These are phyloP conservation scores for Eucalyptus tenuipes DNA, from an alignment of 345 rosid species.

Conservation along the genomic window DNA sequence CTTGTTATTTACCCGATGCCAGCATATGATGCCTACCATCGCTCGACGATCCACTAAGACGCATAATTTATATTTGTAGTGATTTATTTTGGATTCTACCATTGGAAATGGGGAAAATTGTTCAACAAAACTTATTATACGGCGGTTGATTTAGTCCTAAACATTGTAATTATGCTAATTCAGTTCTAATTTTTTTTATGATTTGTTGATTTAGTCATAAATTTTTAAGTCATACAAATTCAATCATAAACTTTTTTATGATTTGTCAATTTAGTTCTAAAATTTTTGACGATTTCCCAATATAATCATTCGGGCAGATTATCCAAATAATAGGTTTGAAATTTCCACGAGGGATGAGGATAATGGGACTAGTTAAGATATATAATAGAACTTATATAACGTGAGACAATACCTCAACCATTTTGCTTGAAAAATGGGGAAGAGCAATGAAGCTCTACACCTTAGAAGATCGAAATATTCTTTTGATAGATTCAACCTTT, in stretches of 20 bases:
- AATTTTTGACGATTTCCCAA: too few relatives aligned
- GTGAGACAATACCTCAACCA: not conserved
- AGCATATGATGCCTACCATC: not conserved
- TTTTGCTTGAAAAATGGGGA: not conserved
- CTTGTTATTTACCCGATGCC: too few relatives aligned
- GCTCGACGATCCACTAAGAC: not conserved
- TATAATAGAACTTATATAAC: not conserved
- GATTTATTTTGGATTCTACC: not conserved
- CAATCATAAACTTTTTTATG: fast-evolving
- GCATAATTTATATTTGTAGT: too few relatives aligned
- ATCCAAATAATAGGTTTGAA: too few relatives aligned
- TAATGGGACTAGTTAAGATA: not conserved
- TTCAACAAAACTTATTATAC: not conserved
- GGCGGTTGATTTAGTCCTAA: fast-evolving
- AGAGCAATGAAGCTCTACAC: not conserved
- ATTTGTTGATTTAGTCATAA: too few relatives aligned
- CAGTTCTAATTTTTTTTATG: fast-evolving
- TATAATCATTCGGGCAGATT: too few relatives aligned
- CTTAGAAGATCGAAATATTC: not conserved
- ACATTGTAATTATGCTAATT: fast-evolving
- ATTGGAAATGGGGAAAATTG: not conserved
- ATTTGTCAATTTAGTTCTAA: too few relatives aligned
- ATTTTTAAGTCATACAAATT: fast-evolving
- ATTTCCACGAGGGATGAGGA: not conserved
- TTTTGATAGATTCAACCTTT: not conserved